Evolutionary conservation across 2,329 filamentous ascomycete species (phyloP), one percentile per base, ranked within the genome.

Genomic region (Penicillium sp.): DNA sequence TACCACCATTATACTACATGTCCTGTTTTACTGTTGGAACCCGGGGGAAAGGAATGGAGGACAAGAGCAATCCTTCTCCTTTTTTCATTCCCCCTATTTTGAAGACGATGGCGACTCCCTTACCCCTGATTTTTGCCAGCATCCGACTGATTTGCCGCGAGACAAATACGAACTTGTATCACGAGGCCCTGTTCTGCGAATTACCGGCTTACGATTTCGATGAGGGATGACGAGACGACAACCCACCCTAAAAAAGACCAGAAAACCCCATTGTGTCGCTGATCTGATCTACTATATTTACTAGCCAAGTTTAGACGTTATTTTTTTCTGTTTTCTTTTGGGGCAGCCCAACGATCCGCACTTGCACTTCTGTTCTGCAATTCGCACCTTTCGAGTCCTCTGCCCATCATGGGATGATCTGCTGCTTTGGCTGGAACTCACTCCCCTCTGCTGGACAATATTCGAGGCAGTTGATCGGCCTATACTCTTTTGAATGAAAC

Each of bases 171-270:
- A 64, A 75, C 70, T 70, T 73, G 71, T 75, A 75, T 75, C 71
- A 75, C 70, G 73, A 76, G 73, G 69, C 72, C 71, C 66, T 69
- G 66, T 74, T 70, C 67, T 69, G 72, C 68, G 71, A 66, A 73
- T 72, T 71, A 71, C 70, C 72, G 73, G 73, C 73, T 77, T 76
- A 78, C 73, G 76, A 78, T 77, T 54, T 78, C 76, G 74, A 78
- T 76, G 76, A 78, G 73, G 76, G 75, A 78, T 76, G 76, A 78
- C 72, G 76, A 75, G 73, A 78, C 75, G 76, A 78, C 71, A 71
- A 69, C 62, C 56, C 56, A 31, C 63, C 55, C 59, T 66, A 74
- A 74, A 70, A 75, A 72, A 76, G 69, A 65, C 70, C 67, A 64
- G 70, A 73, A 74, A 71, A 71, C 65, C 69, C 66, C 63, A 63